Base-by-base conservation (phyloP, 345 rosid species). In the Excoecaria cochinchinensis region DNA sequence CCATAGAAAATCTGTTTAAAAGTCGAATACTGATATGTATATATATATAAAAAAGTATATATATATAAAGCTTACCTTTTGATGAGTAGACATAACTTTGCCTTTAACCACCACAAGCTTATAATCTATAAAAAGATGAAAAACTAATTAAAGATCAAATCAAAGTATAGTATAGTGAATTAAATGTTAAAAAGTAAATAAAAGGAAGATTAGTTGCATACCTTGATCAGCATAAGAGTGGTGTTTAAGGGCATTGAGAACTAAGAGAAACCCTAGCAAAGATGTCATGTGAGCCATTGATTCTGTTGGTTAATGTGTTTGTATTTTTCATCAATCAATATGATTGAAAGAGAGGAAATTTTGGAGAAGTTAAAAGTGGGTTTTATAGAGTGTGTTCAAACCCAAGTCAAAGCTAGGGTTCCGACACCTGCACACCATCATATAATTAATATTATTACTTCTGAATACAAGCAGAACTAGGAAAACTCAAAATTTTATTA, bases 381-480 rank as follows among this genome's bases (percentile, higher is more conserved):
- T 73, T 81, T 76, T 84, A 84, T 87, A 87, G 80, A 79, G 82
- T 63, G 56, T 67, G 36, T 68, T 71, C 77, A 87, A 81, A 84
- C 78, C 74, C 73, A 74, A 79, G 85, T 78, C 80, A 76, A 82
- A 82, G 82, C 82, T 78, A 87, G 82, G 80, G 84, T 80, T 84
- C 74, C 79, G 58, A 73, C 81, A 76, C 64, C 55, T 25, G 25
- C 58, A 36, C 36, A 8, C 14, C 74, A 22, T n/a, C 63, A 4
- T 25, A 77, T 63, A 76, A 80, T 66, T 81, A 25, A 56, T 69
- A 53, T 39, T 53, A n/a, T 72, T 74, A 40, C 50, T 24, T 31
- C 81, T 67, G 69, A 44, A 69, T 55, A 61, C 62, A 39, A 51
- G 58, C 85, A 77, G 83, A 79, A 75, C 88, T 78, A 68, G 85